Conservation (phyloP, 805 yeast species). For the Limtongozyma cylindracea region DNA sequence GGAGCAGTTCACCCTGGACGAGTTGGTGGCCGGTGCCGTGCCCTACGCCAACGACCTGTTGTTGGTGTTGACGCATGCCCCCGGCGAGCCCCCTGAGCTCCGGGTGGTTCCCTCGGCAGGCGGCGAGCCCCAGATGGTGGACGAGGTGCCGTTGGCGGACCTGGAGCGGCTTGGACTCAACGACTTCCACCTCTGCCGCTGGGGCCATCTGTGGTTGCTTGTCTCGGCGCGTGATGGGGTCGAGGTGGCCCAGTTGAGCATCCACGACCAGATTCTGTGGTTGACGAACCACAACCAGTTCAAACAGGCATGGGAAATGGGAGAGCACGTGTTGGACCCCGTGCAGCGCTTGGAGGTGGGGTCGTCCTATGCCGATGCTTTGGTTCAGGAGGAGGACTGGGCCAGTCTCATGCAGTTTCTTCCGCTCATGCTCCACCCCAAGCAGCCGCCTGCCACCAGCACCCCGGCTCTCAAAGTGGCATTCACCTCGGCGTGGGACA, state of each 20-base stretch:
- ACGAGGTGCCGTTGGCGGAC: constrained; percentile 43
- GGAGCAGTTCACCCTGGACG: constrained; percentile 20
- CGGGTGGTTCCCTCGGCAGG: constrained; percentile 35
- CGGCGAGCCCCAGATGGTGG: constrained; percentile 55
- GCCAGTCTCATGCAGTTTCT: constrained; percentile 24
- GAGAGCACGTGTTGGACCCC: constrained; percentile 26
- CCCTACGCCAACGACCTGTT: constrained; percentile 51
- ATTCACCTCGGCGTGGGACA: no score
- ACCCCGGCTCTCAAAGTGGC: constrained; percentile 3
- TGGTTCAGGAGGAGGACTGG: constrained; percentile 24
- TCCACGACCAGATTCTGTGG: constrained; percentile 57
- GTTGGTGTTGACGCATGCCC: constrained; percentile 27
- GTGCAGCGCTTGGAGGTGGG: constrained; percentile 34
- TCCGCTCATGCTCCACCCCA: constrained; percentile 3
- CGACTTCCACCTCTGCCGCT: constrained; percentile 46
- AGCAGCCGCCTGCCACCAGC: constrained; percentile 2
- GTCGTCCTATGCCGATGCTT: constrained; percentile 19
- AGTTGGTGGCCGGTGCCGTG: constrained; percentile 51
- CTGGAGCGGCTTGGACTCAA: constrained; percentile 37
- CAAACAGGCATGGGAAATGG: constrained; percentile 58
- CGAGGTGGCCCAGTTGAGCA: constrained; percentile 41
- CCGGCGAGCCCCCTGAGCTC: constrained; percentile 43
- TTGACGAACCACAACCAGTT: constrained; percentile 24
- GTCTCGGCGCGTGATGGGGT: constrained; percentile 70
- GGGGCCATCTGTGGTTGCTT: constrained; percentile 26